Evolutionary conservation across 2,329 filamentous ascomycete species (phyloP).

Genomic region (Pyrenophora seminiperda): DNA sequence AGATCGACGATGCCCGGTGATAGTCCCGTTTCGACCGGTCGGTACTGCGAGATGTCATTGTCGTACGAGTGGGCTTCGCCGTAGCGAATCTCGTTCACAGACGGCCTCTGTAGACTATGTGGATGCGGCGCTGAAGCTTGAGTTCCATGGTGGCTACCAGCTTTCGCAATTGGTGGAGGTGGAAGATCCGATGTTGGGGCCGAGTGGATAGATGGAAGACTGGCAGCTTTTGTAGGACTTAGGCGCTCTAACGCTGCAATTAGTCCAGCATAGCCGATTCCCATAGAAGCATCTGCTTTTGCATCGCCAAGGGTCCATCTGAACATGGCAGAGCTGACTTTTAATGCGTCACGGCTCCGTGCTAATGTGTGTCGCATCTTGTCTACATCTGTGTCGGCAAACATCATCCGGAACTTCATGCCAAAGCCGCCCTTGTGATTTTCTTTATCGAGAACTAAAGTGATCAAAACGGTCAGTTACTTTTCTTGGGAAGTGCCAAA

Average conservation of each 20-base stretch:
- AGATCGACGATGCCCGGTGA: constrained; percentile 31
- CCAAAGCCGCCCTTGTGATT: constrained; percentile 63
- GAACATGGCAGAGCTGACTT: constrained; percentile 68
- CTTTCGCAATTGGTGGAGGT: constrained; percentile 30
- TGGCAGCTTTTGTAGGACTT: constrained; percentile 35
- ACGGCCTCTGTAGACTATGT: constrained; percentile 23
- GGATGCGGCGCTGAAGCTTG: constrained; percentile 4
- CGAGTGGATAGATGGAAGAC: constrained; percentile 33
- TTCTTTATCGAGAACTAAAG: constrained; percentile 63
- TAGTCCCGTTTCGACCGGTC: constrained; percentile 24
- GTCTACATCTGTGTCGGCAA: constrained; percentile 62
- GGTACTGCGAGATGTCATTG: constrained; percentile 17
- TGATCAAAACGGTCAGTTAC: constrained; percentile 1
- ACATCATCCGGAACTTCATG: constrained; percentile 64
- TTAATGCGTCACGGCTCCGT: constrained; percentile 65
- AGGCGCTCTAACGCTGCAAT: constrained; percentile 66
- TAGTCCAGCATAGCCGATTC: constrained; percentile 70
- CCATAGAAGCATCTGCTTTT: constrained; percentile 64
- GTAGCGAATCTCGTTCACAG: constrained; percentile 25
- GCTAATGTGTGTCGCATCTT: constrained; percentile 63
- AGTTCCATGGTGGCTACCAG: constrained; percentile 11
- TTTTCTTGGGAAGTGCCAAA: neutral
- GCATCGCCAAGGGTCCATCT: constrained; percentile 66
- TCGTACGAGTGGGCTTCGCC: constrained; percentile 20
- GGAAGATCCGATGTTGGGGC: constrained; percentile 41